These are phyloP conservation scores for Casuarina cunninghamiana DNA, from an alignment of 306 rosid species.

Conservation along the genomic window DNA sequence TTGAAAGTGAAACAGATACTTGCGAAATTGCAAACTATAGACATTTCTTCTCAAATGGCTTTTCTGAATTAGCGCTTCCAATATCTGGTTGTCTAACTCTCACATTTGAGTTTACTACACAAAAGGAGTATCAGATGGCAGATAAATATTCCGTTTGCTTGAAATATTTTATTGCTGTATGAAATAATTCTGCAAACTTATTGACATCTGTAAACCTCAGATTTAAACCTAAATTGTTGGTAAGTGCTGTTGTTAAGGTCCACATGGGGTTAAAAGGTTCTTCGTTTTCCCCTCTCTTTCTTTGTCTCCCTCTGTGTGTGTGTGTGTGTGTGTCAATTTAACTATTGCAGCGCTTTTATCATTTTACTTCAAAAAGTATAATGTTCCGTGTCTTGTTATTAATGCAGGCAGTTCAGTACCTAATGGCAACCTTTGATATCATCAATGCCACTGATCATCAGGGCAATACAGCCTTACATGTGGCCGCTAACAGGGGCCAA, in stretches of 20 bases:
- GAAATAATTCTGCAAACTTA: background rate
- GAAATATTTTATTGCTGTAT: background rate
- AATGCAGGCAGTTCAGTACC: conserved; percentile 70
- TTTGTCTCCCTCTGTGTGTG: background rate
- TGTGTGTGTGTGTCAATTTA: background rate
- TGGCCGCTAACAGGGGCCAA: conserved; percentile 88
- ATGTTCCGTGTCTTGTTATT: conserved; percentile 4
- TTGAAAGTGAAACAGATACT: background rate
- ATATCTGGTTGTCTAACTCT: background rate
- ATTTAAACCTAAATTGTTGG: background rate
- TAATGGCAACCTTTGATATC: conserved; percentile 59
- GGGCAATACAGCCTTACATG: conserved; percentile 88
- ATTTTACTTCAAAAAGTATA: background rate
- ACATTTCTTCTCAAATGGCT: background rate
- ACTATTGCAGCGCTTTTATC: conserved; percentile 13
- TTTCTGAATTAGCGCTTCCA: background rate
- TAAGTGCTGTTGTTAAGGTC: background rate
- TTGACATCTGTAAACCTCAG: background rate
- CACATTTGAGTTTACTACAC: background rate
- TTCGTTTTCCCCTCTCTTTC: too few relatives aligned
- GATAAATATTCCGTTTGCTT: background rate
- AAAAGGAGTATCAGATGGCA: background rate
- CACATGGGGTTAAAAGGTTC: background rate
- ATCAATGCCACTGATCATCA: conserved; percentile 66
- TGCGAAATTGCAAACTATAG: background rate